These are phyloP conservation scores for Panicum hallii DNA, from an alignment of 202 grass and related monocot species.

Conservation along the genomic window DNA sequence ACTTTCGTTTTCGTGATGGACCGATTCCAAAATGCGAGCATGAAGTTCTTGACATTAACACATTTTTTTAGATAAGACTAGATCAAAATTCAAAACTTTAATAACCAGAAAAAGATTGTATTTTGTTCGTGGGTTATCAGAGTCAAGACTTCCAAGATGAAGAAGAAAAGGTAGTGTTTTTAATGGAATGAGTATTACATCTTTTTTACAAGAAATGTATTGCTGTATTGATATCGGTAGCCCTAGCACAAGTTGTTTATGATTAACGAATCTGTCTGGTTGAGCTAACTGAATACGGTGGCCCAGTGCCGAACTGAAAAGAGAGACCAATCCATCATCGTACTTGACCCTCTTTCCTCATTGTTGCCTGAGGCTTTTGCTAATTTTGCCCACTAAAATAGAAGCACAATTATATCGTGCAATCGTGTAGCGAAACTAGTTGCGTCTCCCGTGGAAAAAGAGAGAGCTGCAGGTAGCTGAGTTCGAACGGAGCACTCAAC, in stretches of 20 bases:
- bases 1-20: neutral
- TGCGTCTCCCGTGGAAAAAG: neutral
- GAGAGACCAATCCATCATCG: neutral
- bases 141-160: neutral
- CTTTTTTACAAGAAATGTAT: neutral
- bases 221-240: neutral
- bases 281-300: conserved; percentile 20
- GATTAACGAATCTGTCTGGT: conserved; percentile 1
- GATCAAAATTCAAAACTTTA: neutral
- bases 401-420: neutral
- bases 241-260: neutral
- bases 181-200: neutral
- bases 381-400: neutral
- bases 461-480: neutral
- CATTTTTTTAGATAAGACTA: neutral
- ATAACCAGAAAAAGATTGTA: neutral
- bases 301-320: neutral
- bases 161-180: neutral
- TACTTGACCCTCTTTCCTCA: neutral
- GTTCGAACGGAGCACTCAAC: conserved; percentile 5
- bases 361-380: neutral
- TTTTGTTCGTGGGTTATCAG: neutral
- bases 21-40: neutral
- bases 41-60: neutral
- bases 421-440: neutral